Evolutionary conservation across 495 filamentous ascomycete species (phyloP), one percentile per base, ranked within the genome.

Genomic region (Hyphodiscus hymeniophilus): DNA sequence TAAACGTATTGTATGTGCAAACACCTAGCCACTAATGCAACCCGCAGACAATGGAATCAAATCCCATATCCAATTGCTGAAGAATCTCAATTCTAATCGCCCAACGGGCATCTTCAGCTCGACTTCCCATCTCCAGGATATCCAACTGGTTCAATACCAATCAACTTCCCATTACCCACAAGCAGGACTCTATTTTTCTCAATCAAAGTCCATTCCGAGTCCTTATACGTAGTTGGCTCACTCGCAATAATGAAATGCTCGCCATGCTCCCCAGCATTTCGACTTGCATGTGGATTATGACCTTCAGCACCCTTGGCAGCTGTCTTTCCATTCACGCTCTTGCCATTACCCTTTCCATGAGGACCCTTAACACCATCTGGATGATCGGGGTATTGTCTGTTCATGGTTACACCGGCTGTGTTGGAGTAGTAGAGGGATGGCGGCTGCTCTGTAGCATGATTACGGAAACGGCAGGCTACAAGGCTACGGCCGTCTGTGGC

Each of bases 201-300:
- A 33, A 76, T 67, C 46, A 74, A 52, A 45, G 63, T 53, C 72
- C 72, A 75, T 38, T 76, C 69, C 30, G 59, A 56, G 31, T 59
- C 45, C 22, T 69, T 61, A 48, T 71, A 72, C 28, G 72, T 75
- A 6, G 62, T 67, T 17, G 72, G 72, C 57, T 76, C 72, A 47
- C 69, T 72, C 13, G 70, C 69, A 28, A 76, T 58, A 52, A 76
- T 75, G 6, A 69, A 59, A 54, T 76, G 72, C 26, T 56, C 63
- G 5, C 69, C 70, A 57, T 70, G 68, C 16, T 57, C 45, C 11
- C 44, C 30, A 21, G 41, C 41, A 4, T 32, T 23, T 6, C 33
- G 30, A n/a, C 12, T 15, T 18, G 47, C 41, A 39, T 47, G 11
- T n/a, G 48, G 54, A 33, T 48, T 51, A 31, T 48, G 44, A 1